A percentile compares a stretch with the other conserved stretches of the same genome.
These are phyloP conservation scores for Lunasporangiospora selenospora DNA, from an alignment of 192 early-diverging fungal species.

Conservation along the genomic window DNA sequence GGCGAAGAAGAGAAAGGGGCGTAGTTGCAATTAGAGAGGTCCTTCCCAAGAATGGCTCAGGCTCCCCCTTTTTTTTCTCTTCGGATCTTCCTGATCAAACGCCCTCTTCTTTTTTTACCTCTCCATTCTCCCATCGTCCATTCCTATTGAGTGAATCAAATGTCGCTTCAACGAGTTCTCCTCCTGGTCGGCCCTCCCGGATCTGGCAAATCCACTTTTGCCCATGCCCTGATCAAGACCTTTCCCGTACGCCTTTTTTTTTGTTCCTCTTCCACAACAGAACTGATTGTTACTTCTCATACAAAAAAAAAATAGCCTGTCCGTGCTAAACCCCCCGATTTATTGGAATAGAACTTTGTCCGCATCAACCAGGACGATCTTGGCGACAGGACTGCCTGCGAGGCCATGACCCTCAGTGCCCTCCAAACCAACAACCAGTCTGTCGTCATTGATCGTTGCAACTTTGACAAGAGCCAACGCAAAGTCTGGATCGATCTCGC, in stretches of 20 bases:
- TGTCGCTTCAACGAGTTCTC: slow-evolving; percentile 57
- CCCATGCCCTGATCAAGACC: slow-evolving; percentile 53
- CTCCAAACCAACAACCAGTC: slow-evolving; percentile 55
- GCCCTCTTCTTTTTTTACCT: no score
- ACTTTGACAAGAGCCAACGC: slow-evolving; percentile 79
- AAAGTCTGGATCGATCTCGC: slow-evolving; percentile 76
- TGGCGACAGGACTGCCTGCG: slow-evolving; percentile 69
- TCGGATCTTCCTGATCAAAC: no score
- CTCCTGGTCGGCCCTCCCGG: slow-evolving; percentile 79
- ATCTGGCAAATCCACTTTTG: slow-evolving; percentile 77
- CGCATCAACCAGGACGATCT: slow-evolving; percentile 82
- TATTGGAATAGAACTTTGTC: slow-evolving; percentile 56
- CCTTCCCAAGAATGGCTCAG: no score
- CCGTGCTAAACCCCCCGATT: neutral
- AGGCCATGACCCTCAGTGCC: slow-evolving; percentile 50
- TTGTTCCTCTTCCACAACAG: neutral
- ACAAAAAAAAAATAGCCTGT: neutral
- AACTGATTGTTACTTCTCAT: neutral
- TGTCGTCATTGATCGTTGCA: slow-evolving; percentile 80
- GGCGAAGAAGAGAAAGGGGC: no score
- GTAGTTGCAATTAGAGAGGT: no score
- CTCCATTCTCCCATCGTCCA: no score
- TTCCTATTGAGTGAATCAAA: no score
- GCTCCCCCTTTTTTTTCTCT: no score
- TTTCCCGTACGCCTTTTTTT: slow-evolving; percentile 22